phyloP scores from a whole-genome alignment of 2,329 filamentous ascomycete genomes.

The Phaeosphaeriaceae sp. region DNA sequence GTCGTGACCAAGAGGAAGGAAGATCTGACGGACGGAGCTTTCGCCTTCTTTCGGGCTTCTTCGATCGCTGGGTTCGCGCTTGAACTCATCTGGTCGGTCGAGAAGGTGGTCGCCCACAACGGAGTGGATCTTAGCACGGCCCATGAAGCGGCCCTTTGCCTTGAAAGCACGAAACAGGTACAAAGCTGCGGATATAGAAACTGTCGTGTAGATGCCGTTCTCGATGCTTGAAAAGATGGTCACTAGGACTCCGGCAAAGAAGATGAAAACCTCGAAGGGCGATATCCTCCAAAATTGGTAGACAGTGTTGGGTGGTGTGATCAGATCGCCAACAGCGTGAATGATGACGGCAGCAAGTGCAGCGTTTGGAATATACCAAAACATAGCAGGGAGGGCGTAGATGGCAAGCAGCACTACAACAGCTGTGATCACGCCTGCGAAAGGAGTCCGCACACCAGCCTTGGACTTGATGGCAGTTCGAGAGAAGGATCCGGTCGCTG shows the following conservation, averaged over 20 bases:
- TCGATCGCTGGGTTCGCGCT: slow-evolving; percentile 20
- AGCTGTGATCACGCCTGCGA: slow-evolving; percentile 89
- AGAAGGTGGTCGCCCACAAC: slow-evolving; percentile 76
- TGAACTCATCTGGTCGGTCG: slow-evolving; percentile 57
- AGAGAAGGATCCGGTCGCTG: slow-evolving; percentile 94
- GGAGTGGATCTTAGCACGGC: slow-evolving; percentile 83
- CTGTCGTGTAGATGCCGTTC: slow-evolving; percentile 88
- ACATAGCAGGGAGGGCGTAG: slow-evolving; percentile 86
- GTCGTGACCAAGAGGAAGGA: slow-evolving; percentile 83
- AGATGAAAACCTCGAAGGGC: slow-evolving; percentile 88
- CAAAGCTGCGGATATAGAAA: slow-evolving; percentile 77
- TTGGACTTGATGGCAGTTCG: slow-evolving; percentile 98
- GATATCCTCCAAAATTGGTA: slow-evolving; percentile 97
- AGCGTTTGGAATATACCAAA: slow-evolving; percentile 91
- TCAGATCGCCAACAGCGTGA: slow-evolving; percentile 90
- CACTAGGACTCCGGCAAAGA: slow-evolving; percentile 90
- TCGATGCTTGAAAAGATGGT: slow-evolving; percentile 90
- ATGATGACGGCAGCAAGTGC: slow-evolving; percentile 90
- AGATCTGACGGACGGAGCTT: slow-evolving; percentile 74
- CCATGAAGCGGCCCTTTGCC: slow-evolving; percentile 84
- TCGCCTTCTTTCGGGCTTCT: slow-evolving; percentile 38
- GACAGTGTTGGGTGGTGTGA: slow-evolving; percentile 89
- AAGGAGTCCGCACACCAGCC: slow-evolving; percentile 89
- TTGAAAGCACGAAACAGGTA: slow-evolving; percentile 85
- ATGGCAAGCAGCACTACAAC: slow-evolving; percentile 87